A percentile compares a stretch with the other conserved stretches of the same genome.
phyloP scores from a whole-genome alignment of 257 asterid genomes.

The Solanum arcanum region DNA sequence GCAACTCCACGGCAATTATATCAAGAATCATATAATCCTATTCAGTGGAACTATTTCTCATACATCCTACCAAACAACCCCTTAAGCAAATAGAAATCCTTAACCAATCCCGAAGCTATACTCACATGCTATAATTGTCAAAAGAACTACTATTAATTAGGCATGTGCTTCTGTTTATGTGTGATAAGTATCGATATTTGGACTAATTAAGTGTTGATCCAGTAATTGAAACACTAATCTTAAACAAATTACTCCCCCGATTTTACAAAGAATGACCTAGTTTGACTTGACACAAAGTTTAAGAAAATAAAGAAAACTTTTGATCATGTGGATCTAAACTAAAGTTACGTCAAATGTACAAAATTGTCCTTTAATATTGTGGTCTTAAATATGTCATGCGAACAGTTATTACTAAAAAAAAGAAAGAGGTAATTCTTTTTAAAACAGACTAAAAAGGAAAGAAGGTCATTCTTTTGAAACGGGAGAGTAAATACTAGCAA shows the following conservation, averaged over 20 bases:
- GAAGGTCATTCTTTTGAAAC: too few relatives aligned
- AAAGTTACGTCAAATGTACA: too few relatives aligned
- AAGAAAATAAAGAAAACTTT: too few relatives aligned
- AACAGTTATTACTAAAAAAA: too few relatives aligned
- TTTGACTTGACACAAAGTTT: too few relatives aligned
- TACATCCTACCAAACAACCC: background rate
- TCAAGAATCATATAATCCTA: conserved; percentile 59
- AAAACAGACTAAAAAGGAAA: too few relatives aligned
- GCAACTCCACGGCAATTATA: conserved; percentile 58
- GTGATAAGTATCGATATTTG: background rate
- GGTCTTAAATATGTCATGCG: too few relatives aligned
- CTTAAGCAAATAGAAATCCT: background rate
- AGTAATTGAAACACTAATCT: background rate
- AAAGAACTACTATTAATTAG: background rate
- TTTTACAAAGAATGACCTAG: too few relatives aligned
- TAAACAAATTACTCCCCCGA: background rate
- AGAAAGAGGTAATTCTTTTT: too few relatives aligned
- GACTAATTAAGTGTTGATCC: background rate
- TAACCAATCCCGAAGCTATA: background rate
- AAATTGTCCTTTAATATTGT: too few relatives aligned
- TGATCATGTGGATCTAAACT: too few relatives aligned
- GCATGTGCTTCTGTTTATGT: background rate
- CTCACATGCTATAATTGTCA: background rate
- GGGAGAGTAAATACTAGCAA: background rate
- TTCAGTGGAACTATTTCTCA: background rate